A percentile compares a stretch with the other conserved stretches of the same genome.
phyloP scores from a whole-genome alignment of 2,329 filamentous ascomycete species.

The Calonectria henricotiae region DNA sequence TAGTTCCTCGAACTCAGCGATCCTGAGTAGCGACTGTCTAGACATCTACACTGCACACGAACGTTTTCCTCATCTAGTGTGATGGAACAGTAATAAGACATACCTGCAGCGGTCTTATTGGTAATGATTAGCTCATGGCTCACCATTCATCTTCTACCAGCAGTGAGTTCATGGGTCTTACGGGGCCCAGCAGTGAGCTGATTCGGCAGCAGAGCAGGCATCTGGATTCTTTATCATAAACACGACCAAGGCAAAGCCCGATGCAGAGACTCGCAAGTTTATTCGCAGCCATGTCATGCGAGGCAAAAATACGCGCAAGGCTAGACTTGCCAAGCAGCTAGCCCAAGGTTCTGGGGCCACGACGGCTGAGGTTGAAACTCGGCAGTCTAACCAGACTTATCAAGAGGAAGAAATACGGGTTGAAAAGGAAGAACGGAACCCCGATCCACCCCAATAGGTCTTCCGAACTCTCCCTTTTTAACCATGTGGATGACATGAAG shows the following conservation, averaged over 20 bases:
- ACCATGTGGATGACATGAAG: slow-evolving; percentile 30
- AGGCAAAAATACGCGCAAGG: slow-evolving; percentile 48
- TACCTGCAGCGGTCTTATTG: background rate
- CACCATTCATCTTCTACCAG: slow-evolving; percentile 8
- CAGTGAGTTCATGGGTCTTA: slow-evolving; percentile 2
- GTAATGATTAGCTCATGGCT: slow-evolving; percentile 7
- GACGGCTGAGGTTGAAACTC: background rate
- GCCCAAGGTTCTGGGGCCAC: background rate
- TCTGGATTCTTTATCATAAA: slow-evolving; percentile 42
- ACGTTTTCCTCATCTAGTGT: too few species aligned
- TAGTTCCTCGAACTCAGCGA: background rate
- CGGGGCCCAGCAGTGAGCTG: slow-evolving; percentile 18
- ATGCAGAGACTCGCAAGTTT: slow-evolving; percentile 44
- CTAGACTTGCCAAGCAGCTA: slow-evolving; percentile 27
- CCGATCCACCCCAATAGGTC: slow-evolving; percentile 32
- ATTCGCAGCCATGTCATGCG: slow-evolving; percentile 55
- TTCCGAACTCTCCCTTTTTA: slow-evolving; percentile 38
- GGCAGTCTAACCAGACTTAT: background rate
- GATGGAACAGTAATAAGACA: background rate
- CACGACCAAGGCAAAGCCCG: slow-evolving; percentile 46
- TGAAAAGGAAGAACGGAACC: slow-evolving; percentile 14
- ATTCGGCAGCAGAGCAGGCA: slow-evolving; percentile 15
- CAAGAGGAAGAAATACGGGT: background rate
- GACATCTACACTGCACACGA: too few species aligned
- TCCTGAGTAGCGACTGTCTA: too few species aligned